These are phyloP conservation scores for Colletotrichum sojae DNA, from an alignment of 2,329 filamentous ascomycete genomes.

Conservation along the genomic window DNA sequence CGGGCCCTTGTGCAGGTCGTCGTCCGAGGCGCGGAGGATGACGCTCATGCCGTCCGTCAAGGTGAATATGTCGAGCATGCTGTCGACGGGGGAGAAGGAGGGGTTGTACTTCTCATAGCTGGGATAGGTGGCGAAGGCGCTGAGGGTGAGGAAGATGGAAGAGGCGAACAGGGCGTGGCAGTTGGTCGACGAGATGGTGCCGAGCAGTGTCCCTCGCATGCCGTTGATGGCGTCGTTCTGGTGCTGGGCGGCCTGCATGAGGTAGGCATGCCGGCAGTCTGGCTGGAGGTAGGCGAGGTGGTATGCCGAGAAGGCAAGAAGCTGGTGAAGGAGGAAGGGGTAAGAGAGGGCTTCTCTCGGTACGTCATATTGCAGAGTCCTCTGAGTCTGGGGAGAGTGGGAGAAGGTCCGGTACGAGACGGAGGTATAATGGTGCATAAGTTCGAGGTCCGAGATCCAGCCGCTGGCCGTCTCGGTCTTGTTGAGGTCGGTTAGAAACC, in stretches of 20 bases:
- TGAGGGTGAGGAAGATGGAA: conserved; percentile 51
- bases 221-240: conserved; percentile 52
- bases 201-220: conserved; percentile 46
- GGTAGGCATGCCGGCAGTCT: conserved; percentile 44
- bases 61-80: conserved; percentile 51
- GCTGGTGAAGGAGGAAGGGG: conserved; percentile 49
- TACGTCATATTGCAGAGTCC: conserved; percentile 46
- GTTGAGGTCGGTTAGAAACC: conserved; percentile 44
- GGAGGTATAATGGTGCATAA: conserved; percentile 54
- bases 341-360: conserved; percentile 48
- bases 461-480: conserved; percentile 42
- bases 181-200: conserved; percentile 46
- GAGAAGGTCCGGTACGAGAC: conserved; percentile 47
- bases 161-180: conserved; percentile 53
- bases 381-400: conserved; percentile 44
- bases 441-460: conserved; percentile 54
- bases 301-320: conserved; percentile 50
- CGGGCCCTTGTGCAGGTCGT: conserved; percentile 43
- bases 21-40: conserved; percentile 48
- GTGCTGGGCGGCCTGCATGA: conserved; percentile 50
- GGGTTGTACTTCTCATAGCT: conserved; percentile 38
- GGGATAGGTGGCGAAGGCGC: conserved; percentile 50
- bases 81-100: conserved; percentile 46
- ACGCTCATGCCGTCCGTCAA: conserved; percentile 50
- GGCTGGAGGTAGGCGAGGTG: conserved; percentile 49